Percentiles rank a stretch among this genome's conserved stretches.
phyloP scores from a whole-genome alignment of 805 yeast genomes.

The Gaillardinia entomophila region DNA sequence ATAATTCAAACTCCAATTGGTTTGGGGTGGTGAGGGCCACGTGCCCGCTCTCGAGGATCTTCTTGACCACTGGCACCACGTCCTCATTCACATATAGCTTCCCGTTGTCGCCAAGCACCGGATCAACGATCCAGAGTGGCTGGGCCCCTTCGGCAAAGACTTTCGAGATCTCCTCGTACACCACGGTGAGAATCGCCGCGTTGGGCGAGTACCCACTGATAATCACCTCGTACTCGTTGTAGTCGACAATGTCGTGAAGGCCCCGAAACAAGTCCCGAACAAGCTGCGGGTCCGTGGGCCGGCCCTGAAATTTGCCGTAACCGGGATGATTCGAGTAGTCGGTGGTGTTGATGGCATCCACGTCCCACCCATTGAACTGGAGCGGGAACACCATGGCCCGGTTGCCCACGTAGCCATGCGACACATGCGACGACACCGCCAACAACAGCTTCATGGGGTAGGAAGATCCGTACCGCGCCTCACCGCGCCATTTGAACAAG shows the following conservation, averaged over 20 bases:
- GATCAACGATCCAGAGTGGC: constrained; percentile 71
- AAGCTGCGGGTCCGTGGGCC: constrained; percentile 39
- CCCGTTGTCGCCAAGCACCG: constrained; percentile 91
- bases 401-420: constrained; percentile 94
- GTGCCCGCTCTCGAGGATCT: constrained; percentile 36
- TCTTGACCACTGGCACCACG: constrained; percentile 47
- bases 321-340: constrained; percentile 93
- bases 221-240: constrained; percentile 52
- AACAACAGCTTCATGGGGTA: constrained; percentile 26
- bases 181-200: constrained; percentile 46
- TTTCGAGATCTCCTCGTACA: constrained; percentile 37
- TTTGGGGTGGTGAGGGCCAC: constrained; percentile 63
- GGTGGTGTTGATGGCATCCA: constrained; percentile 83
- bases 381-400: constrained; percentile 86
- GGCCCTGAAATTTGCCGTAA: constrained; percentile 63
- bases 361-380: constrained; percentile 87
- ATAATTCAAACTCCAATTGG: constrained; percentile 64
- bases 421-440: constrained; percentile 79
- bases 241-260: constrained; percentile 38
- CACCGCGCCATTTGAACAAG: constrained; percentile 9
- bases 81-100: constrained; percentile 63
- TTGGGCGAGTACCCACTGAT: constrained; percentile 79
- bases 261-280: constrained; percentile 52
- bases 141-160: constrained; percentile 18
- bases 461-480: background rate